Evolutionary conservation across 345 rosid species (phyloP).

Genomic region (Linum usitatissimum): DNA sequence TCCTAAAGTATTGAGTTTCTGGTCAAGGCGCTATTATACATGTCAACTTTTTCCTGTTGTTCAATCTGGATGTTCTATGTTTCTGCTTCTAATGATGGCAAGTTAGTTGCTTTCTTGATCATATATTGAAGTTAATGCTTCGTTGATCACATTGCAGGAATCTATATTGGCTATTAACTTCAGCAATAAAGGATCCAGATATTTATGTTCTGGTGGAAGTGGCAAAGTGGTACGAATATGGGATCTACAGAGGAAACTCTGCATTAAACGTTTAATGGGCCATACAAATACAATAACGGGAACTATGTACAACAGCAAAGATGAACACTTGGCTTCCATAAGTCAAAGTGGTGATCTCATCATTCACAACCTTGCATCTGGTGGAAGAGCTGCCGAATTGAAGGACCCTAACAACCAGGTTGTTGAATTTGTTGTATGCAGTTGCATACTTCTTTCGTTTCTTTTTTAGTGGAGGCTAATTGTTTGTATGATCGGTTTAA

Average conservation of each 20-base stretch:
- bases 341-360: constrained; percentile 83
- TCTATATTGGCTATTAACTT: constrained; percentile 71
- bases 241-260: constrained; percentile 90
- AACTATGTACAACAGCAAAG: constrained; percentile 91
- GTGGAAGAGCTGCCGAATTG: constrained; percentile 75
- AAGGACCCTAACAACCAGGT: constrained; percentile 96
- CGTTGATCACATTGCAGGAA: constrained; percentile 39
- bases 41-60: no score
- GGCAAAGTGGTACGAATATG: constrained; percentile 86
- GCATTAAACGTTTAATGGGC: constrained; percentile 91
- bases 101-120: background rate
- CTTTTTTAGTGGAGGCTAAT: constrained; percentile 25
- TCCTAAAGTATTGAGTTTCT: no score
- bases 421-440: constrained; percentile 32
- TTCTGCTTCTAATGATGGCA: no score
- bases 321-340: constrained; percentile 92
- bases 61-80: no score
- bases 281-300: constrained; percentile 75
- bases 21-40: no score
- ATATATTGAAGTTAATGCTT: background rate
- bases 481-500: constrained; percentile 37
- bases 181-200: constrained; percentile 81
- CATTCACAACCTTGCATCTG: constrained; percentile 90
- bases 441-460: background rate
- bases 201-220: constrained; percentile 89